Conservation (phyloP, 495 filamentous ascomycete species). For the Aspergillus saccharolyticus region DNA sequence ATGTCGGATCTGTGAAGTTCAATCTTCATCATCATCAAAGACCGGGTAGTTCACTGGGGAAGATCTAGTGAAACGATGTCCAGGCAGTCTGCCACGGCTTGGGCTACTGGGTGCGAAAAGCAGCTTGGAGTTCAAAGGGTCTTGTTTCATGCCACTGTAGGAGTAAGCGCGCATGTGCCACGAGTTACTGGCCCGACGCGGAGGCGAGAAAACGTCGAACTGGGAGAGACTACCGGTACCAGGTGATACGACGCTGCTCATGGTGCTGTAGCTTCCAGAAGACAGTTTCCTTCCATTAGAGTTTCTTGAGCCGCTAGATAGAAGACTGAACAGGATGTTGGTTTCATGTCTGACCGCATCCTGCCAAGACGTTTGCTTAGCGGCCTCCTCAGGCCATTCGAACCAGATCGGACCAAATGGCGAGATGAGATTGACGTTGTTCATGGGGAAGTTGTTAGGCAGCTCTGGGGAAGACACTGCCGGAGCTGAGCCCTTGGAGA, state of each 20-base stretch:
- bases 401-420: conserved; percentile 30
- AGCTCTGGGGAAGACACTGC: conserved; percentile 10
- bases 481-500: conserved; percentile 20
- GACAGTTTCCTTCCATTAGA: not conserved
- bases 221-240: conserved; percentile 6
- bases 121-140: conserved; percentile 12
- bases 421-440: conserved; percentile 14
- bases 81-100: conserved; percentile 1
- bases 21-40: conserved; percentile 2
- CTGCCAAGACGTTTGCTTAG: conserved; percentile 17
- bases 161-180: not conserved
- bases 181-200: conserved; percentile 15
- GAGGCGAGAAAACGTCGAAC: conserved; percentile 5
- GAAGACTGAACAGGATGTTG: conserved; percentile 16
- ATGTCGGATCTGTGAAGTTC: too few species aligned
- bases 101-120: conserved; percentile 9
- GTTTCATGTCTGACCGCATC: conserved; percentile 23
- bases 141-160: conserved; percentile 1
- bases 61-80: conserved; percentile 22
- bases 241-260: conserved; percentile 3
- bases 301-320: conserved; percentile 19
- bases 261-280: not conserved
- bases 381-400: conserved; percentile 22
- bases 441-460: conserved; percentile 16
- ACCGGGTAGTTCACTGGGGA: conserved; percentile 18